Evolutionary conservation across 805 yeast genomes (phyloP), one percentile per base, ranked within the genome.

Genomic region (Tetrapisispora phaffii): DNA sequence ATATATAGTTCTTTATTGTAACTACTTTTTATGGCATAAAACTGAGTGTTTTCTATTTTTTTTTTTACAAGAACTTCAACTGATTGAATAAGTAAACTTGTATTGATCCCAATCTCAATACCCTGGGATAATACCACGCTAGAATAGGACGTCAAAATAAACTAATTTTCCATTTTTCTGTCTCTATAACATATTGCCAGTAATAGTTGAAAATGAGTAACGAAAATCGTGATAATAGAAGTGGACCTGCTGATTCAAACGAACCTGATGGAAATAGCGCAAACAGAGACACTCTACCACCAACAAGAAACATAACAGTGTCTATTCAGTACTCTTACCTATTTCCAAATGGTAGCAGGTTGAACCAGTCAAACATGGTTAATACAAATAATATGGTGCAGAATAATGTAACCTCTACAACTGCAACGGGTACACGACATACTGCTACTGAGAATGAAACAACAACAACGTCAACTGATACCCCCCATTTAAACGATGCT

Each of bases 301-400:
- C 52, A 12, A 57, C 61, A 6, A 50, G 62, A 38, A 53, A 57
- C 44, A 55, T 60, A 17, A 59, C 62, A 2, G 62, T 60, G 0
- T 53, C 64, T 8, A 56, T 60, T 13, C 61, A 60, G 29, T 60
- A 60, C 39, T 59, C 65, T 1, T 56, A 56, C 36, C 41, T 59
- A 23, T 48, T 49, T 15, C 53, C 54, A 9, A 46, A 44, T 31
- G 43, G 52, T 23, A 17, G 47, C 8, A 51, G 52, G 9, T 34
- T 41, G 2, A 32, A 24, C 28, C 33, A 28, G 6, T 23, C 2
- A 17, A 28, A 10, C 24, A 8, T 2, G 19, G 17, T 10, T 10
- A 38, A 38, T 19, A 4, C 21, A 7, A 23, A 22, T 6, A n/a
- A 32, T n/a, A 32, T n/a, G 13, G 31, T 4, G 13, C 31, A 28